These are phyloP conservation scores for Aquilaria agallochum DNA, from an alignment of 441 rosid species.

Conservation along the genomic window DNA sequence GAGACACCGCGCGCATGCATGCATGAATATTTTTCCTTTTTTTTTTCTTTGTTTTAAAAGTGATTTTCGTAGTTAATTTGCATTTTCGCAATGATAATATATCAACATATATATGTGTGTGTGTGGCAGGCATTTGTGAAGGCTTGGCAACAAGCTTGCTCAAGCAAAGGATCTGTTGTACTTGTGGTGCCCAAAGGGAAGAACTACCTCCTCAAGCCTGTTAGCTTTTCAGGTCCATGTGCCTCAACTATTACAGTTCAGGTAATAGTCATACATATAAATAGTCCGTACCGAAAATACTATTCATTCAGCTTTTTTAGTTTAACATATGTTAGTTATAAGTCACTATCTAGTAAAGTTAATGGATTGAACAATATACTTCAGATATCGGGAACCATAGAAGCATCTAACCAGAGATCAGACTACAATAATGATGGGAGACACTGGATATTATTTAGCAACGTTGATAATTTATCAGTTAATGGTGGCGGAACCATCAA, in stretches of 20 bases:
- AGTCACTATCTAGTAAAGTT: too few species aligned
- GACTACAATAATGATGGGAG: constrained; percentile 44
- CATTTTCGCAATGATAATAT: not conserved
- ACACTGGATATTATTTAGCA: constrained; percentile 63
- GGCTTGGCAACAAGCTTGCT: constrained; percentile 81
- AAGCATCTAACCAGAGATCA: constrained; percentile 53
- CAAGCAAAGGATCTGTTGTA: constrained; percentile 26
- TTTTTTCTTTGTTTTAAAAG: not conserved
- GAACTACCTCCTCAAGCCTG: constrained; percentile 42
- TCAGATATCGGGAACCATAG: constrained; percentile 62
- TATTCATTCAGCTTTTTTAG: not conserved
- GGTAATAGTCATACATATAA: constrained; percentile 26
- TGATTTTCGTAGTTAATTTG: not conserved
- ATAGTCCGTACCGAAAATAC: not conserved
- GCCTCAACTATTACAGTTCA: constrained; percentile 38
- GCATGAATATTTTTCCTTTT: not conserved
- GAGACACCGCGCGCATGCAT: not conserved
- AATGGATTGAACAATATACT: not conserved
- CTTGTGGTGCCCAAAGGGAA: constrained; percentile 49
- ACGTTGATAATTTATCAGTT: constrained; percentile 35
- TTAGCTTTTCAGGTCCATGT: constrained; percentile 76
- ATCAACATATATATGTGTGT: not conserved
- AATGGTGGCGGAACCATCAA: constrained; percentile 69
- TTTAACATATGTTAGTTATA: not conserved
- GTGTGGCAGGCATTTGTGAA: constrained; percentile 50